Base-by-base conservation (phyloP, 495 filamentous ascomycete genomes). In the Letharia lupina region DNA sequence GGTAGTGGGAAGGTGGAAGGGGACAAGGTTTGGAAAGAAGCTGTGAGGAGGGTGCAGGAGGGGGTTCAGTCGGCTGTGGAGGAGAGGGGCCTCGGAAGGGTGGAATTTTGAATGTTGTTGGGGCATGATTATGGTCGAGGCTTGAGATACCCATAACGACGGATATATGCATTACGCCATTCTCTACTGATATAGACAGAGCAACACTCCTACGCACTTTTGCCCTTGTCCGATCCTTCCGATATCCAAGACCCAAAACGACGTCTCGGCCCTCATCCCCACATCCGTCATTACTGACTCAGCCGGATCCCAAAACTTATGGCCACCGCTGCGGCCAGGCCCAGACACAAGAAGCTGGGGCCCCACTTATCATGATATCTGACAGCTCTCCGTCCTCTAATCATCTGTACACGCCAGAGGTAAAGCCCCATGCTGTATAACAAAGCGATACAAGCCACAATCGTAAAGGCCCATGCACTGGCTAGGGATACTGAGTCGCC, bases 351-450 rank as follows among this genome's bases (percentile, higher is more conserved):
- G n/a, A 88, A 72, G 7, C 81, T 93, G 6, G 94, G 94, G 0
- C 94, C 94, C 78, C 83, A 87, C 69, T 85, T 86, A 73, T 98
- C 94, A 74, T 98, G 92, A 78, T 95, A 98, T 67, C 84, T 89
- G 42, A 94, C 91, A 44, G 87, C 90, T 50, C 85, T 85, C 56
- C 93, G 83, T 70, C 85, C 83, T 69, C 89, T 84, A 73, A 98
- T 96, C 68, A 88, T 89, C 67, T 84, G 78, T 66, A 92, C 91
- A 56, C 94, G 85, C 83, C 91, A 96, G 48, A 96, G 77, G 75
- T 96, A 98, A 44, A 96, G 80, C 23, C 81, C 83, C 16, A 95
- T 81, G 44, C 86, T 86, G 75, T 98, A 98, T 64, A 89, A 74
- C 16, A 98, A 79, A 44, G 87, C 83, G 6, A 86, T 20, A 33